Conservation (phyloP, 495 filamentous ascomycete species). For the Tuber melanosporum region DNA sequence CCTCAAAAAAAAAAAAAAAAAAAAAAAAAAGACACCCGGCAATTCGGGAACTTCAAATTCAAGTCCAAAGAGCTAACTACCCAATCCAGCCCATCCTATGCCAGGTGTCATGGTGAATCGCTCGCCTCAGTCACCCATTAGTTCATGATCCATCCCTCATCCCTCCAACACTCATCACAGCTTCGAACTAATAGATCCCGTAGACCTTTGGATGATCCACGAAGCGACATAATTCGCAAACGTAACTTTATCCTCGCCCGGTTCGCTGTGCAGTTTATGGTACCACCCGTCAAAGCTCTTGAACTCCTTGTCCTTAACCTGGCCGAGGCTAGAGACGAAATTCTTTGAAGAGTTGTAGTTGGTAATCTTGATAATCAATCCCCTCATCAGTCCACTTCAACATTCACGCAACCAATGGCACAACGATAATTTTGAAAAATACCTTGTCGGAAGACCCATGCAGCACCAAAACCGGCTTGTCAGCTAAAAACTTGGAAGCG, state of each 20-base stretch:
- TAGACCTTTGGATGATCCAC: slow-evolving; percentile 60
- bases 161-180: slow-evolving; percentile 11
- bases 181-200: slow-evolving; percentile 14
- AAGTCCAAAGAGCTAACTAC: not conserved
- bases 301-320: slow-evolving; percentile 60
- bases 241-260: slow-evolving; percentile 52
- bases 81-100: not conserved
- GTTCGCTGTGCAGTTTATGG: slow-evolving; percentile 72
- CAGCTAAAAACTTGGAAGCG: slow-evolving; percentile 38
- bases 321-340: slow-evolving; percentile 46
- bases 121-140: not conserved
- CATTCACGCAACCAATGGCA: not conserved
- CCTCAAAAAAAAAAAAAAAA: not conserved
- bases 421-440: not conserved
- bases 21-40: not conserved
- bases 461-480: slow-evolving; percentile 51
- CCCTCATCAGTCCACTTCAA: not conserved
- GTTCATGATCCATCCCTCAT: not conserved
- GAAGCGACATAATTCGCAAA: slow-evolving; percentile 65
- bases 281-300: slow-evolving; percentile 69
- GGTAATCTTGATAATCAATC: slow-evolving; percentile 46
- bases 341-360: slow-evolving; percentile 55
- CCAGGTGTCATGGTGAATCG: slow-evolving; percentile 1
- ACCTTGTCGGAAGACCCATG: slow-evolving; percentile 61
- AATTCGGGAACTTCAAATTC: not conserved